These are phyloP conservation scores for Phylloporus sp. DNA, from an alignment of 768 basidiomycete species.

Conservation along the genomic window DNA sequence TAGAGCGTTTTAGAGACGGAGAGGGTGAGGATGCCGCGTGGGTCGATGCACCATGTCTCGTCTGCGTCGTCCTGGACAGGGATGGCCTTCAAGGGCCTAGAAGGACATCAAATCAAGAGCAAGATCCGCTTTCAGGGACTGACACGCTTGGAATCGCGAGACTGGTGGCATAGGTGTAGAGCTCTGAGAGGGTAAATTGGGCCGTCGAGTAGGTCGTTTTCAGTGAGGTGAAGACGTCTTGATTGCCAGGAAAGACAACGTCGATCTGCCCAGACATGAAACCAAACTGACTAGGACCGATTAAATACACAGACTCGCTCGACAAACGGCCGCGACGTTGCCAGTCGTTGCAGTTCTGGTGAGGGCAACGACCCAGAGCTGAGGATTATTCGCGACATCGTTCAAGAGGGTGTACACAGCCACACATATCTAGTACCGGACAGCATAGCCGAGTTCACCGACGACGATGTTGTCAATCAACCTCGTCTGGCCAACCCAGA, in stretches of 20 bases:
- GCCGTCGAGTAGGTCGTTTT: constrained; percentile 44
- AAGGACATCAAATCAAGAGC: neutral
- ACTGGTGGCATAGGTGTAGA: constrained; percentile 38
- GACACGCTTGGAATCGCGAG: constrained; percentile 13
- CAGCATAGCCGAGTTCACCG: constrained; percentile 38
- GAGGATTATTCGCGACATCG: constrained; percentile 13
- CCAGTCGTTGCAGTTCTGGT: constrained; percentile 33
- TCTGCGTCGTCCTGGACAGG: constrained; percentile 32
- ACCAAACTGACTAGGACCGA: neutral
- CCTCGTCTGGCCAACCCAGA: constrained; percentile 83
- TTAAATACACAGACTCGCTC: constrained; percentile 41
- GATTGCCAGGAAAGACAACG: constrained; percentile 57
- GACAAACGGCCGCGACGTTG: constrained; percentile 47
- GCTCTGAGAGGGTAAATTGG: constrained; percentile 40
- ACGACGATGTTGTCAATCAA: constrained; percentile 91
- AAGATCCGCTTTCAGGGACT: neutral
- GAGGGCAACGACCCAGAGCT: constrained; percentile 22
- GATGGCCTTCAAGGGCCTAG: constrained; percentile 39
- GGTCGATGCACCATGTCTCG: constrained; percentile 70
- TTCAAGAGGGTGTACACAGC: constrained; percentile 9
- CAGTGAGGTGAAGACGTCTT: constrained; percentile 39
- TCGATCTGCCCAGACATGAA: constrained; percentile 48
- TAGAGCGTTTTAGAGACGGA: constrained; percentile 56
- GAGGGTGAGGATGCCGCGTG: constrained; percentile 55
- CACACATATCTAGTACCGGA: constrained; percentile 10